Evolutionary conservation across 2,329 filamentous ascomycete species (phyloP).

Genomic region (Diaporthe capsici): DNA sequence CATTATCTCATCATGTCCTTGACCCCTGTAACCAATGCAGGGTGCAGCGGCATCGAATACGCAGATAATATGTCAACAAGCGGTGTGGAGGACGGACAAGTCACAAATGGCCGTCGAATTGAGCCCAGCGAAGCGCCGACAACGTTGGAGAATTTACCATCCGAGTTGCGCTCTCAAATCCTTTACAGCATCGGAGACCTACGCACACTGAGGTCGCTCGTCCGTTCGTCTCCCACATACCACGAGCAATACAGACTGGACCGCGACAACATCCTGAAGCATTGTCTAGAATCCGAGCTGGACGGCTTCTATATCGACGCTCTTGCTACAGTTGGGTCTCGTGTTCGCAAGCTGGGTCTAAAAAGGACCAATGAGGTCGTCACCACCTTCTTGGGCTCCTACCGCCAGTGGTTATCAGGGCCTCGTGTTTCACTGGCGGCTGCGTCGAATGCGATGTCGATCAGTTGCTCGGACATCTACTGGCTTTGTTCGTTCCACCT

Average conservation of each 20-base stretch:
- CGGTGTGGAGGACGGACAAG: neutral
- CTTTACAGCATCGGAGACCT: neutral
- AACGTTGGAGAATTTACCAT: neutral
- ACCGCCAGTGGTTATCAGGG: neutral
- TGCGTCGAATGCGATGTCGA: neutral
- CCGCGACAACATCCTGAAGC: neutral
- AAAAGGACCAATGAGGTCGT: neutral
- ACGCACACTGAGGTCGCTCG: conserved; percentile 1
- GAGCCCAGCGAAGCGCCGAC: neutral
- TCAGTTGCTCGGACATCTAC: neutral
- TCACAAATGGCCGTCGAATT: neutral
- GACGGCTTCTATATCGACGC: neutral
- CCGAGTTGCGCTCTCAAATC: neutral
- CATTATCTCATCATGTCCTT: neutral
- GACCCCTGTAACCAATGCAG: neutral
- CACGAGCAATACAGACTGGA: conserved; percentile 2
- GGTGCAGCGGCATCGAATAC: neutral
- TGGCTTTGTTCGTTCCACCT: neutral
- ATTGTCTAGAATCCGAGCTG: neutral
- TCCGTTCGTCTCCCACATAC: conserved; percentile 4
- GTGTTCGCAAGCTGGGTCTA: neutral
- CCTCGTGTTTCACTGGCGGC: neutral
- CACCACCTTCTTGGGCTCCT: neutral
- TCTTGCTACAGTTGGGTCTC: neutral
- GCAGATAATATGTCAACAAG: neutral